Base-by-base conservation (phyloP, 1,284 basidiomycete genomes). In the Pseudozyma pruni region DNA sequence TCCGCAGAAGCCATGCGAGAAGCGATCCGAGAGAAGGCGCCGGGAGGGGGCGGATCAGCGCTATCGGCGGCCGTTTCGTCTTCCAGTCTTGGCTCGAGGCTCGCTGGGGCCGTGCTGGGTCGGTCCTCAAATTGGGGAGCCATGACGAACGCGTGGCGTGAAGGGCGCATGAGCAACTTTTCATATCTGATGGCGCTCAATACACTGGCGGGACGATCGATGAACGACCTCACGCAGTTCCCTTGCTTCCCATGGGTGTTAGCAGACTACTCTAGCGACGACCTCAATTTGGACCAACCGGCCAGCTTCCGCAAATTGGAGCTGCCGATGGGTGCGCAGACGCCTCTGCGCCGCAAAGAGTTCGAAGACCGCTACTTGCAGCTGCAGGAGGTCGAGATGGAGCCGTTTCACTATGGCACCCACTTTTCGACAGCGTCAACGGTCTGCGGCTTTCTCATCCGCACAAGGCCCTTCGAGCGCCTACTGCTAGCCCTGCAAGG, bases 381-480 rank as follows among this genome's bases (percentile, higher is more conserved):
- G 68, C 72, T 83, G 22, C 85, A 93, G 14, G 85, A 90, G 78
- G 90, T 92, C 51, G 90, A 94, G 1, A 83, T 83, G 85, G 92
- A 96, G 78, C 63, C 63, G 8, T 62, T 70, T 62, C 76, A 78
- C 58, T 80, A 77, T 44, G 82, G 92, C 43, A 97, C 94, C 1
- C 94, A 97, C 81, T 98, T 94, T 81, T 93, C 91, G 74, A 95
- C 93, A 6, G 95, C 93, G 0, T 95, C 96, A 90, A 96, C 94
- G 59, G 92, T 95, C 31, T 95, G 93, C 84, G 93, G 95, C 72
- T 97, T 91, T 84, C 84, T 97, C 77, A 95, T 98, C 62, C 88
- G 94, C 11, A 84, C 95, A 74, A 89, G 91, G 10, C 94, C 94
- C 0, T 81, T 75, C 46, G 71, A 78, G 39, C 59, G 72, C 7